Conservation (phyloP, 768 basidiomycete species). For the Coprinopsis sp. region DNA sequence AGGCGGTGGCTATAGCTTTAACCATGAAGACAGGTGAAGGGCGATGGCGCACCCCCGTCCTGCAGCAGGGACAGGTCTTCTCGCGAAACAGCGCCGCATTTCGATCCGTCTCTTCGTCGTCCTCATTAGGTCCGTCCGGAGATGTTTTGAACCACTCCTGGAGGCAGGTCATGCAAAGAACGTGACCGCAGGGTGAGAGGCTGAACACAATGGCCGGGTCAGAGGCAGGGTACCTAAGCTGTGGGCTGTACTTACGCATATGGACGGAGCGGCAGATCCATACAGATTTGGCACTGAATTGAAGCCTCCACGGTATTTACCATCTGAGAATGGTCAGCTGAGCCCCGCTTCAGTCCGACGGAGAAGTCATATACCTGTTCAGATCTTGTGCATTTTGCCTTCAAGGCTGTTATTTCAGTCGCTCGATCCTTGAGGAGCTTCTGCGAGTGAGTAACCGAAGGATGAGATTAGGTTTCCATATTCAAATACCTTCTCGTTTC, state of each 20-base stretch:
- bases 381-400: constrained; percentile 42
- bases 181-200: constrained; percentile 71
- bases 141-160: constrained; percentile 77
- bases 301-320: constrained; percentile 52
- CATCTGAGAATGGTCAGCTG: constrained; percentile 31
- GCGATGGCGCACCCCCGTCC: constrained; percentile 48
- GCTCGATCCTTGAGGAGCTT: constrained; percentile 46
- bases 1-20: constrained; percentile 49
- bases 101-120: constrained; percentile 35
- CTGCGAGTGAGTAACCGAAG: background rate
- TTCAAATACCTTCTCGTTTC: constrained; percentile 34
- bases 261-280: constrained; percentile 62
- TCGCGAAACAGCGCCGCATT: constrained; percentile 50
- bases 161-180: constrained; percentile 68
- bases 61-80: constrained; percentile 74
- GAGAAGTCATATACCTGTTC: constrained; percentile 46
- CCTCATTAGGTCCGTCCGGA: constrained; percentile 41
- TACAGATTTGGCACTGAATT: constrained; percentile 73
- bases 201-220: constrained; percentile 29
- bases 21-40: constrained; percentile 69
- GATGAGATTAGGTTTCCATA: background rate
- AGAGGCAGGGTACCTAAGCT: constrained; percentile 1
- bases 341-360: background rate
- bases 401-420: constrained; percentile 38
- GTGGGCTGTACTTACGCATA: constrained; percentile 48